Conservation (phyloP, 345 rosid genomes). For the Noccaea bulbosa region DNA sequence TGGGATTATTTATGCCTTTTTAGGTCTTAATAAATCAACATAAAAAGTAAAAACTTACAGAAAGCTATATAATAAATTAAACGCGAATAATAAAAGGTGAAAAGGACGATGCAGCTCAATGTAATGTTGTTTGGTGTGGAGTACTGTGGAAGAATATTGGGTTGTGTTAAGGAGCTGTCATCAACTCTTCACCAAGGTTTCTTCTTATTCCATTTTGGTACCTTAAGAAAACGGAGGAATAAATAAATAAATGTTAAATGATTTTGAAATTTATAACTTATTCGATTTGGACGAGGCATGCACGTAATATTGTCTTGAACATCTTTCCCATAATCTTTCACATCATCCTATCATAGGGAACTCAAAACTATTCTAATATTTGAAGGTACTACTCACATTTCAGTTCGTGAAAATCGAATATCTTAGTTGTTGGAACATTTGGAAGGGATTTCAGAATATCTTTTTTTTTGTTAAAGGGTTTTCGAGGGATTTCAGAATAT, state of each 20-base stretch:
- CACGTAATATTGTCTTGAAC: not conserved
- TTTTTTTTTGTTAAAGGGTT: no score
- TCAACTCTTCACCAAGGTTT: constrained; percentile 13
- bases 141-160: not conserved
- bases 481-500: not conserved
- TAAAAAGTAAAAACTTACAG: not conserved
- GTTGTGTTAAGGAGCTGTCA: constrained; percentile 31
- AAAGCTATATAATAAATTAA: not conserved
- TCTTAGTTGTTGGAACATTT: not conserved
- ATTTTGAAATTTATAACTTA: not conserved
- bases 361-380: constrained; percentile 2
- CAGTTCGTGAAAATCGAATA: not conserved
- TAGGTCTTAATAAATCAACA: not conserved
- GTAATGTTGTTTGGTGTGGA: constrained; percentile 16
- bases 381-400: not conserved
- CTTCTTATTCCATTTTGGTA: constrained; percentile 32
- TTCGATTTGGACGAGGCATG: constrained; percentile 9
- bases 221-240: constrained; percentile 8
- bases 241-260: not conserved
- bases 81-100: not conserved
- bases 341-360: not conserved
- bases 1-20: not conserved
- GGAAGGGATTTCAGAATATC: not conserved
- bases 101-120: not conserved
- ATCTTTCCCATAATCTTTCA: constrained; percentile 13